Conservation (phyloP, 306 rosid genomes). For the Pyrus bretschneideri region DNA sequence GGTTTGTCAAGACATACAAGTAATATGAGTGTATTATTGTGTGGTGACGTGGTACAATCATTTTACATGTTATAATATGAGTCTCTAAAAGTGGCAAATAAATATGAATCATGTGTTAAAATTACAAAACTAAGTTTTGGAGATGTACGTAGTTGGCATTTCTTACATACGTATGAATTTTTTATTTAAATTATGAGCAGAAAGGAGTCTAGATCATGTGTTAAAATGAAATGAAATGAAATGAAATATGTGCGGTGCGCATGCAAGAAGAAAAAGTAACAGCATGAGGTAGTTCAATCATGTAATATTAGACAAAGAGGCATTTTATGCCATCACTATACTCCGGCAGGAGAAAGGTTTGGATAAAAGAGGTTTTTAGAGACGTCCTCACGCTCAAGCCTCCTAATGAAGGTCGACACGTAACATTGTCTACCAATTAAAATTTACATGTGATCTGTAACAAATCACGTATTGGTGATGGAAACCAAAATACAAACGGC, state of each 20-base stretch:
- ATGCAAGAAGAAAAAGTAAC: background rate
- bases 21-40: too few relatives aligned
- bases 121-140: too few relatives aligned
- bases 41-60: too few relatives aligned
- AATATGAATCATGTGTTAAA: too few relatives aligned
- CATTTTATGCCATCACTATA: background rate
- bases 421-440: background rate
- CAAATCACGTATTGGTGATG: background rate
- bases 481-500: background rate
- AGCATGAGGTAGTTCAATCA: background rate
- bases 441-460: background rate
- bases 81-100: too few relatives aligned
- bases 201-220: too few relatives aligned
- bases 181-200: too few relatives aligned
- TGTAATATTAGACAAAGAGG: background rate
- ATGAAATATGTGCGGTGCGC: background rate
- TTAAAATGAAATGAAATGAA: too few relatives aligned
- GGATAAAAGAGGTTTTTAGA: background rate
- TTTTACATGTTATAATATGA: too few relatives aligned
- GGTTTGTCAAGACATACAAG: too few relatives aligned
- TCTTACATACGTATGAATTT: too few relatives aligned
- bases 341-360: background rate
- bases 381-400: background rate
- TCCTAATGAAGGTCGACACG: background rate
- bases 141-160: too few relatives aligned